Percentiles rank a stretch among this genome's conserved stretches.
phyloP scores from a whole-genome alignment of 2,329 filamentous ascomycete species.

The Talaromyces rugulosus region DNA sequence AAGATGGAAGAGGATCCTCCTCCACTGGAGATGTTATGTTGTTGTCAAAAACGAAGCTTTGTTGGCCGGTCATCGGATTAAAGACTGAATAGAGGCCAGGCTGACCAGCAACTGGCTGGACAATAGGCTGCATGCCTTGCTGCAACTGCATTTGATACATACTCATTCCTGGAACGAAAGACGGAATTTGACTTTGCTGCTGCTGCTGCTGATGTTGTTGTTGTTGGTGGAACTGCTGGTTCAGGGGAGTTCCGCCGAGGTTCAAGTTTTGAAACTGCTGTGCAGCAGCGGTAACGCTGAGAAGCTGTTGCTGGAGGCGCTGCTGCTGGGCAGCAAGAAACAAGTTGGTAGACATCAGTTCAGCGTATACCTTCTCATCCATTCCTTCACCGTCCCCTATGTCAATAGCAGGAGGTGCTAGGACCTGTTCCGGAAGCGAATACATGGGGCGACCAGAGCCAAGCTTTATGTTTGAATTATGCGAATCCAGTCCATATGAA shows the following conservation, averaged over 20 bases:
- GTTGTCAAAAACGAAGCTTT: conserved; percentile 73
- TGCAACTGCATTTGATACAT: conserved; percentile 64
- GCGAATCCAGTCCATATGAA: conserved; percentile 30
- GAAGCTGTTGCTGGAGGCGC: conserved; percentile 87
- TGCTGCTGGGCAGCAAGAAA: conserved; percentile 94
- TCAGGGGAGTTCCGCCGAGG: conserved; percentile 47
- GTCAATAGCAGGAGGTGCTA: conserved; percentile 68
- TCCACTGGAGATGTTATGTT: conserved; percentile 51
- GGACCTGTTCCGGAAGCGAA: conserved; percentile 69
- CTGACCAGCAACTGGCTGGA: conserved; percentile 60
- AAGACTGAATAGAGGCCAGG: conserved; percentile 78
- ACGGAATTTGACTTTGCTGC: conserved; percentile 43
- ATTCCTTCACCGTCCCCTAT: conserved; percentile 66
- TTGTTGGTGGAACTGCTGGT: conserved; percentile 44
- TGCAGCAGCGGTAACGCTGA: conserved; percentile 75
- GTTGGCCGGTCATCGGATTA: conserved; percentile 81
- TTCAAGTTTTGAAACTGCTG: conserved; percentile 78
- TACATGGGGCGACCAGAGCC: conserved; percentile 57
- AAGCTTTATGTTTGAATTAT: conserved; percentile 13
- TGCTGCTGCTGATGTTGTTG: conserved; percentile 47
- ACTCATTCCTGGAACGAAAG: conserved; percentile 52
- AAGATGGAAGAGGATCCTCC: conserved; percentile 23
- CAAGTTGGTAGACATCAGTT: conserved; percentile 84
- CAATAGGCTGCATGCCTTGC: conserved; percentile 61
- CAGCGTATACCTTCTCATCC: conserved; percentile 81